phyloP scores from a whole-genome alignment of 73 alveolate genomes.

The Symbiodinium natans region DNA sequence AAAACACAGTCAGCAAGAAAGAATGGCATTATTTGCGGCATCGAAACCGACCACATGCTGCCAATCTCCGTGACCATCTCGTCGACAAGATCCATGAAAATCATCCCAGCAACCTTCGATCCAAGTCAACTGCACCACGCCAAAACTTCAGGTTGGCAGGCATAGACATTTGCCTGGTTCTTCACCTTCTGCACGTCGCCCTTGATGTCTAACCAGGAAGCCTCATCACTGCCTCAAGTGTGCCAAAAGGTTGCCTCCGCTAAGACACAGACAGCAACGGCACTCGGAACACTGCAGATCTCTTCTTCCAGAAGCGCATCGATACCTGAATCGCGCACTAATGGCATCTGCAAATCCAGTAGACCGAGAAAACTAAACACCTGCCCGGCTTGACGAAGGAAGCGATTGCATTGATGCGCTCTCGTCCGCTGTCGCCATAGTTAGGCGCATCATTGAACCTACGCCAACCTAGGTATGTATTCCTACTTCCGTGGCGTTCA shows the following conservation, averaged over 20 bases:
- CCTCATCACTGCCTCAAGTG: slow-evolving; percentile 68
- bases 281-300: not conserved
- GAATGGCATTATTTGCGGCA: no score
- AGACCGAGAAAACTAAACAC: not conserved
- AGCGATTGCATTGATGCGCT: no score
- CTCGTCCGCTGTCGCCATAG: not conserved
- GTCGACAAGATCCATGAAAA: slow-evolving; percentile 54
- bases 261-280: not conserved
- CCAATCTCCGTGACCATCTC: slow-evolving; percentile 62
- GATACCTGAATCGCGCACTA: not conserved
- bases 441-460: not conserved
- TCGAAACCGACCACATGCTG: slow-evolving; percentile 18
- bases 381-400: not conserved
- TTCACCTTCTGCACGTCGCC: slow-evolving; percentile 88
- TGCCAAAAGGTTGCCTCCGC: no score
- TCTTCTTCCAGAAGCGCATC: slow-evolving; percentile 61
- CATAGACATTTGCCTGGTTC: slow-evolving; percentile 25
- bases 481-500: not conserved
- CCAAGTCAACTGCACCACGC: not conserved
- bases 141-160: no score
- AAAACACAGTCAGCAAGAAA: no score
- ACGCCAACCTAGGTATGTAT: not conserved
- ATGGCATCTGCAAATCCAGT: not conserved
- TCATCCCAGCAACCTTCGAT: slow-evolving; percentile 41
- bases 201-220: slow-evolving; percentile 87